These are phyloP conservation scores for Nakazawaea molendinolei DNA, from an alignment of 805 yeast species.

Conservation along the genomic window DNA sequence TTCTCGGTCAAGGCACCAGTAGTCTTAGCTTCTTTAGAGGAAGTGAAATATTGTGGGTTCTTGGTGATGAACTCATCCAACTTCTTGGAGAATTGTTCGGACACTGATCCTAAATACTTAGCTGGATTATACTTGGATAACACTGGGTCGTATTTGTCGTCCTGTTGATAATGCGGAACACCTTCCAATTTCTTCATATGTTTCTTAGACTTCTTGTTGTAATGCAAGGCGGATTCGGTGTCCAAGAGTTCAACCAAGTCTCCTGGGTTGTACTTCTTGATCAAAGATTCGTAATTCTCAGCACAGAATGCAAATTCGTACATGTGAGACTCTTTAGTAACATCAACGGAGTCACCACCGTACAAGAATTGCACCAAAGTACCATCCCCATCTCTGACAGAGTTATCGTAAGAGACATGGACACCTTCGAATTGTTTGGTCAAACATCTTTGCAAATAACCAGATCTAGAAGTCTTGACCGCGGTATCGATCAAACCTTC, in stretches of 20 bases:
- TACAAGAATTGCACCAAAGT: constrained; percentile 88
- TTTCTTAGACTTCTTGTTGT: constrained; percentile 79
- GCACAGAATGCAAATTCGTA: constrained; percentile 88
- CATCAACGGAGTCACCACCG: constrained; percentile 96
- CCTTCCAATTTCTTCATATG: constrained; percentile 54
- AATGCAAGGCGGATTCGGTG: constrained; percentile 72
- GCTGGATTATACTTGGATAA: constrained; percentile 82
- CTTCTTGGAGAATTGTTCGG: constrained; percentile 79
- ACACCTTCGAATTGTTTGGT: constrained; percentile 98
- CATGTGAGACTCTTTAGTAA: constrained; percentile 91
- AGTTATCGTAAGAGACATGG: constrained; percentile 86
- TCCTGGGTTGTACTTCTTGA: constrained; percentile 82
- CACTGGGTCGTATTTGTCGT: constrained; percentile 77
- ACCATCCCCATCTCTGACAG: constrained; percentile 95
- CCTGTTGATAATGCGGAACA: constrained; percentile 58
- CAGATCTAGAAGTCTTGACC: constrained; percentile 96
- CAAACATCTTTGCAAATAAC: constrained; percentile 96
- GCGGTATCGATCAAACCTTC: constrained; percentile 99
- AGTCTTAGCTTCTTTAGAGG: constrained; percentile 38
- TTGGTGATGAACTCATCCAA: constrained; percentile 62
- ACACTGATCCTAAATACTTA: constrained; percentile 85
- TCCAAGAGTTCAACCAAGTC: constrained; percentile 67
- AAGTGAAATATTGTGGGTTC: constrained; percentile 50
- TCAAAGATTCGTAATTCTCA: constrained; percentile 81
- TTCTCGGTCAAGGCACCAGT: constrained; percentile 55